Conservation (phyloP, 805 yeast genomes). For the Kazachstania viticola region DNA sequence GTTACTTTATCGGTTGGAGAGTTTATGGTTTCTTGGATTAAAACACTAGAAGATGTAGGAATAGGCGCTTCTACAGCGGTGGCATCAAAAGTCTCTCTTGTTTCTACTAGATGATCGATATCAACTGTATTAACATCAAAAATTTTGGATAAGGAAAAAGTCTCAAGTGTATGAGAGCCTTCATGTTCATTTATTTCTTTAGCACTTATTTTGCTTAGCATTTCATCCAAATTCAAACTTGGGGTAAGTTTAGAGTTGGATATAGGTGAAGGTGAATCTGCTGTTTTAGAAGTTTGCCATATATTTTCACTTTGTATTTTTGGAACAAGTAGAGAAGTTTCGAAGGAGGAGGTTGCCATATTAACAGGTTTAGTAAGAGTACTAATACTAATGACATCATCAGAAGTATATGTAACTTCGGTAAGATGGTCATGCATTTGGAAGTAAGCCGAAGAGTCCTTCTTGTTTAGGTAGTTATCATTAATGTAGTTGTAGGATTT, state of each 20-base stretch:
- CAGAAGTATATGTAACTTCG: constrained; percentile 10
- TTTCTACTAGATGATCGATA: too few relatives aligned
- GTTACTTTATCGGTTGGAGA: not conserved
- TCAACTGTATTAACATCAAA: too few relatives aligned
- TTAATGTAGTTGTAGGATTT: constrained; percentile 10
- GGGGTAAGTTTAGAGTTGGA: too few relatives aligned
- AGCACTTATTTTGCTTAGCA: not conserved
- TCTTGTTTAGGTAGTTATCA: constrained; percentile 10
- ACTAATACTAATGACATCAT: constrained; percentile 10
- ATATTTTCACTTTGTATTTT: not conserved
- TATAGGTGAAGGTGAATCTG: not conserved
- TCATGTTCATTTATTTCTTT: not conserved
- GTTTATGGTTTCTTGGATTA: not conserved
- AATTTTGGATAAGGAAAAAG: too few relatives aligned
- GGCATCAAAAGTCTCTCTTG: too few relatives aligned
- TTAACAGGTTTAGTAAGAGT: constrained; percentile 7
- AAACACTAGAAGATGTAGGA: not conserved
- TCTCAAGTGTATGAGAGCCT: too few relatives aligned
- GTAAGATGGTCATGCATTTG: too few relatives aligned
- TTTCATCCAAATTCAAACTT: not conserved
- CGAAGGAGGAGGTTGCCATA: constrained; percentile 1
- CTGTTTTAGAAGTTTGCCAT: not conserved
- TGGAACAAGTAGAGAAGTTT: not conserved
- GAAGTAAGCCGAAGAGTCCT: constrained; percentile 10
- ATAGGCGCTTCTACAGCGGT: not conserved